Conservation (phyloP, 352 stramenopile genomes). For the Globisporangium recalcitrans region DNA sequence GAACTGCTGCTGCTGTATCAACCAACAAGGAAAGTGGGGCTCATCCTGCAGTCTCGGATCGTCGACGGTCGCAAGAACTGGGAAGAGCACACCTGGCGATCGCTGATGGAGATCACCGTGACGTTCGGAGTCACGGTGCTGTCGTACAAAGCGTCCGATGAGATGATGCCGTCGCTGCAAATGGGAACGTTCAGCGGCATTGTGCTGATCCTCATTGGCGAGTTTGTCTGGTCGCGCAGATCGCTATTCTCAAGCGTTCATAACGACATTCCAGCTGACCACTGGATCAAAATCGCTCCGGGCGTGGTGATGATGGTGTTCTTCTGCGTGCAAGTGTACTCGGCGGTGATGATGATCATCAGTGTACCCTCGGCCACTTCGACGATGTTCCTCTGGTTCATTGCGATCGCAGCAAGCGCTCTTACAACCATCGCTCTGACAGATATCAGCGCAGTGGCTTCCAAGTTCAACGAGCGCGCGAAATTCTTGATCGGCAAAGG, state of each 20-base stretch:
- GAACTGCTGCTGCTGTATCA: slow-evolving; percentile 69
- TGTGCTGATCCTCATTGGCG: slow-evolving; percentile 47
- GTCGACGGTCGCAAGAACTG: slow-evolving; percentile 65
- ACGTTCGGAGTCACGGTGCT: slow-evolving; percentile 53
- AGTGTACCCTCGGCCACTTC: slow-evolving; percentile 35
- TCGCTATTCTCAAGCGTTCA: slow-evolving; percentile 23
- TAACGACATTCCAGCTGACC: slow-evolving; percentile 48
- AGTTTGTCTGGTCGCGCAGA: slow-evolving; percentile 33
- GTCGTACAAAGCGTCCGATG: slow-evolving; percentile 47
- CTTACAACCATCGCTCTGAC: slow-evolving; percentile 48
- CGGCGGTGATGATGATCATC: slow-evolving; percentile 35
- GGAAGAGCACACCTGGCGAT: slow-evolving; percentile 51
- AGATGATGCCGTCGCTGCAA: slow-evolving; percentile 69
- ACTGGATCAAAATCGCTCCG: slow-evolving; percentile 77
- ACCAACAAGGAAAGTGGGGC: slow-evolving; percentile 46
- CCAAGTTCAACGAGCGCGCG: slow-evolving; percentile 25
- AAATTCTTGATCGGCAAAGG: slow-evolving; percentile 27
- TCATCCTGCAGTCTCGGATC: slow-evolving; percentile 68
- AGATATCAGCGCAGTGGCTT: slow-evolving; percentile 35
- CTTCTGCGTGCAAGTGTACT: slow-evolving; percentile 51
- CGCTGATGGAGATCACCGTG: slow-evolving; percentile 49
- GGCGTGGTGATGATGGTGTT: slow-evolving; percentile 60
- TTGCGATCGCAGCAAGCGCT: slow-evolving; percentile 34
- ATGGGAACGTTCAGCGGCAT: slow-evolving; percentile 61
- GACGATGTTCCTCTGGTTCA: slow-evolving; percentile 38